A percentile compares a stretch with the other conserved stretches of the same genome.
Conservation (phyloP, 23 red algal genomes). For the Agarophyton chilense region DNA sequence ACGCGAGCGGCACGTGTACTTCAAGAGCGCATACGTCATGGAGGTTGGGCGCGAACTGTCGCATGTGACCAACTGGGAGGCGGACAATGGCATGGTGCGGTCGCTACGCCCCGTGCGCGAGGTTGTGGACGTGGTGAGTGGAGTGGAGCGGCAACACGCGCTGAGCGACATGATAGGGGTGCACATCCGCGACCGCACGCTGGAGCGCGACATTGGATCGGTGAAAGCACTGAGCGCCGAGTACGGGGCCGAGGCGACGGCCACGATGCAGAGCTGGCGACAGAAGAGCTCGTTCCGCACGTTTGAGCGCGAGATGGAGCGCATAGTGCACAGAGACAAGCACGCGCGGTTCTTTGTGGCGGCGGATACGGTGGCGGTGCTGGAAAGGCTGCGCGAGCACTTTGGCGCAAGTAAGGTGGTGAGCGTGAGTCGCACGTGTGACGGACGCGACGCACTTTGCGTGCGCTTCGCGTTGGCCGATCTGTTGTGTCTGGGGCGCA, state of each 20-base stretch:
- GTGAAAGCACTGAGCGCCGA: constrained; percentile 62
- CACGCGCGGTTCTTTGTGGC: constrained; percentile 69
- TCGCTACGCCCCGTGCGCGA: constrained; percentile 44
- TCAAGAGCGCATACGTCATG: constrained; percentile 82
- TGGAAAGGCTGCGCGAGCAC: constrained; percentile 2
- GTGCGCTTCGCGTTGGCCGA: constrained; percentile 63
- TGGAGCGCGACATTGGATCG: constrained; percentile 67
- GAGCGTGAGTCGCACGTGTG: constrained; percentile 36
- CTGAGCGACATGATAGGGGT: constrained; percentile 47
- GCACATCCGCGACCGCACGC: constrained; percentile 79
- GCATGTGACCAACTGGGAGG: constrained; percentile 61
- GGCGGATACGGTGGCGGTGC: constrained; percentile 61
- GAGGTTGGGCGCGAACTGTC: constrained; percentile 37
- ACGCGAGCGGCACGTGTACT: constrained; percentile 77
- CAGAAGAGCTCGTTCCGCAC: constrained; percentile 9
- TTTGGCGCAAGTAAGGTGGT: constrained; percentile 14
- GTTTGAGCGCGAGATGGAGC: constrained; percentile 54
- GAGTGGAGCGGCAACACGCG: constrained; percentile 1
- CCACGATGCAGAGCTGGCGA: constrained; percentile 76
- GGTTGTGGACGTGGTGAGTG: constrained; percentile 12
- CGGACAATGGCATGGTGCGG: constrained; percentile 62
- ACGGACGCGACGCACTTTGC: constrained; percentile 63
- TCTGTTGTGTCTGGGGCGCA: constrained; percentile 54
- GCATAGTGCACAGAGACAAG: constrained; percentile 9
- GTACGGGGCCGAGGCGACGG: constrained; percentile 49